Evolutionary conservation across 169 alveolate genomes (phyloP), one percentile per base, ranked within the genome.

Genomic region (Plasmodium vivax): DNA sequence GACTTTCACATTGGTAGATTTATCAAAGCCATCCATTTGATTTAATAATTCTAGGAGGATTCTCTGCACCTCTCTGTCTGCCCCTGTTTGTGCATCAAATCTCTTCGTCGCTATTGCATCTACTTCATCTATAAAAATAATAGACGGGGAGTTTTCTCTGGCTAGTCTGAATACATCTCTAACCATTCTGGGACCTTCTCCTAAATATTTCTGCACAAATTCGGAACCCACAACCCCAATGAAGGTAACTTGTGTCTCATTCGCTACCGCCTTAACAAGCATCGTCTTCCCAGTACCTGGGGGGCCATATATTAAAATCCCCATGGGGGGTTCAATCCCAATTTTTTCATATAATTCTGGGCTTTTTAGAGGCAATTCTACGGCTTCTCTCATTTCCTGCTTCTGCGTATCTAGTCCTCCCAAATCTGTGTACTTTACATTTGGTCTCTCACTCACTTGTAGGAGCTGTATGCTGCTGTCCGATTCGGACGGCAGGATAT

Each of bases 161-260:
- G 99, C 99, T 84, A 98, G 92, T 85, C 99, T 96, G 96, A 99
- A 99, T 12, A 99, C 99, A 96, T 99, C 99, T 93, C 99, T 96
- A 19, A 99, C 99, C 99, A 99, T 99, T 92, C 99, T 98, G 12
- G 99, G 99, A 1, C 99, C 99, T 96, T 99, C 99, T 72, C 99
- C 99, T 58, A 99, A 97, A 92, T 99, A 99, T 96, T 99, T 99
- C 88, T 99, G 99, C 10, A 99, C 99, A 95, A 99, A 99, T 95
- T 99, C 99, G 45, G 99, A 98, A 3, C 99, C 99, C 19, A 99
- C 99, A 23, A 99, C 99, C 73, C 99, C 97, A 34, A 99, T 99
- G 95, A 99, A 99, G 23, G 99, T 96, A 38, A 99, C 99, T 72
- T 98, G 97, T 27, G 99, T 99, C 87, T 99, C 99, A 95, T 98